Conservation (phyloP, 305 asterid genomes). For the Fraxinus velutina region DNA sequence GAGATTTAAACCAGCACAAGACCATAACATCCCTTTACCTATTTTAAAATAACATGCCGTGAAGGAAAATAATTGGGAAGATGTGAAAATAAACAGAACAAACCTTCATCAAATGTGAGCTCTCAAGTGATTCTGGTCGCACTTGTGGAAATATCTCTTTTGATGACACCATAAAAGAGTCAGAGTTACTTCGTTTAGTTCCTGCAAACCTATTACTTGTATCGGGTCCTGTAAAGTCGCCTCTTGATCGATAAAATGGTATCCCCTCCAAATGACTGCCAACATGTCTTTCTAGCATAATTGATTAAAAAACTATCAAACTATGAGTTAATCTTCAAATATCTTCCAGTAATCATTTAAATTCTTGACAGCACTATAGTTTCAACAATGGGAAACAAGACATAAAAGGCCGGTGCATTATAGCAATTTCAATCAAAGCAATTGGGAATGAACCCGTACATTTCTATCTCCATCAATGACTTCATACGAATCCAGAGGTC, state of each 20-base stretch:
- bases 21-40: not conserved
- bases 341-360: not conserved
- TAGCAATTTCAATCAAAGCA: not conserved
- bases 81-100: constrained; percentile 17
- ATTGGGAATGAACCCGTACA: constrained; percentile 3
- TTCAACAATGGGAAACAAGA: constrained; percentile 9
- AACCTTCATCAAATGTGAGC: constrained; percentile 72
- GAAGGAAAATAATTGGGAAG: not conserved
- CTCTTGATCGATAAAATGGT: constrained; percentile 69
- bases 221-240: constrained; percentile 58
- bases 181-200: constrained; percentile 71
- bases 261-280: constrained; percentile 73
- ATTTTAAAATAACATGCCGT: not conserved
- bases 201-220: constrained; percentile 51
- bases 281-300: constrained; percentile 57
- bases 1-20: constrained; percentile 9
- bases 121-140: constrained; percentile 56
- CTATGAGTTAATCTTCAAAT: constrained; percentile 19
- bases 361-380: constrained; percentile 1
- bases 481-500: constrained; percentile 34
- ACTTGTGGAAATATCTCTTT: constrained; percentile 58
- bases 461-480: constrained; percentile 35
- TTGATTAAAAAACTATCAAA: constrained; percentile 34
- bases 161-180: constrained; percentile 57
- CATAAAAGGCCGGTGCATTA: not conserved